Conservation (phyloP, 352 stramenopile genomes). For the Globisporangium spinosum region DNA sequence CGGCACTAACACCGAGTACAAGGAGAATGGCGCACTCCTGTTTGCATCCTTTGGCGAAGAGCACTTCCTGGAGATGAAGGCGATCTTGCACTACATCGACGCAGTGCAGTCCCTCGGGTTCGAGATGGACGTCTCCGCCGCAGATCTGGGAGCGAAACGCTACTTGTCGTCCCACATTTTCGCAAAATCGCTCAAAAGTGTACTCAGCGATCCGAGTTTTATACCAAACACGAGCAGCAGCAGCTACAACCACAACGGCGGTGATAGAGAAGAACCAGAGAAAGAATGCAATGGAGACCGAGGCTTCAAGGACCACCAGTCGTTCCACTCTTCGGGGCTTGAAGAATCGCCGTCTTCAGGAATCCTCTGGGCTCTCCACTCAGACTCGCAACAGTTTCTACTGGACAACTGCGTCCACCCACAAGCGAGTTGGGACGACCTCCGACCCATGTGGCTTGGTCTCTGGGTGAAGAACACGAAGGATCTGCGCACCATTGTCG, state of each 20-base stretch:
- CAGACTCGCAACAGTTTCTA: constrained; percentile 74
- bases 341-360: constrained; percentile 66
- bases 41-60: constrained; percentile 67
- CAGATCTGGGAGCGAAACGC: constrained; percentile 71
- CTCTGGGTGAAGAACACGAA: constrained; percentile 80
- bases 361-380: constrained; percentile 79
- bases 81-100: constrained; percentile 61
- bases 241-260: constrained; percentile 1
- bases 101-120: constrained; percentile 71
- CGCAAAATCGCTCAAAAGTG: constrained; percentile 45
- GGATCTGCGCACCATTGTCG: constrained; percentile 59
- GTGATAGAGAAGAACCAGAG: constrained; percentile 16
- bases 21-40: constrained; percentile 45
- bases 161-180: constrained; percentile 76
- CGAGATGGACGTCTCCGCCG: constrained; percentile 69
- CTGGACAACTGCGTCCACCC: constrained; percentile 60
- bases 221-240: constrained; percentile 18
- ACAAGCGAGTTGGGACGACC: constrained; percentile 56
- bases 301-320: neutral
- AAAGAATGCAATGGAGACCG: neutral
- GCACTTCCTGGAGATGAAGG: constrained; percentile 69
- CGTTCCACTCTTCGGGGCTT: constrained; percentile 21
- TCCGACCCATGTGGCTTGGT: constrained; percentile 68
- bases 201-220: constrained; percentile 25
- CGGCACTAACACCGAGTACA: constrained; percentile 9